A percentile compares a stretch with the other conserved stretches of the same genome.
Evolutionary conservation across 164 flowering plant species (phyloP).

Genomic region (Vitis cinerea): DNA sequence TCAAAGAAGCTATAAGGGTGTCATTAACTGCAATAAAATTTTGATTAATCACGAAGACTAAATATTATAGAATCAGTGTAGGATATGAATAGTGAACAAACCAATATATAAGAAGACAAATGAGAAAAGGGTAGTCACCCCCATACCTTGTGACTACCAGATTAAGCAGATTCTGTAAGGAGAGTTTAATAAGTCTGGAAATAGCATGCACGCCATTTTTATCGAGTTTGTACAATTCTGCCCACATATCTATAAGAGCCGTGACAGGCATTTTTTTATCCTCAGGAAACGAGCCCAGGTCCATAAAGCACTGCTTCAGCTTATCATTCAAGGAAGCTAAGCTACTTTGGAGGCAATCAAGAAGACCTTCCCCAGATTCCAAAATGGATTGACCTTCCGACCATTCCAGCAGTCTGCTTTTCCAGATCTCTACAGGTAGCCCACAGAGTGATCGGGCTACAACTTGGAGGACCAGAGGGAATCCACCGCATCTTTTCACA

Average conservation of each 20-base stretch:
- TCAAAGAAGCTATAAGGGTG: too few species aligned
- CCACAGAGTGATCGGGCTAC: constrained; percentile 32
- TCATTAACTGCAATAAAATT: too few species aligned
- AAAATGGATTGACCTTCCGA: constrained; percentile 24
- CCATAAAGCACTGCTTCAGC: constrained; percentile 39
- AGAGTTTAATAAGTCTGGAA: constrained; percentile 23
- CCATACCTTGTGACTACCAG: constrained; percentile 22
- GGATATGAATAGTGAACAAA: too few species aligned
- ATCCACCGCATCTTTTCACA: constrained; percentile 32
- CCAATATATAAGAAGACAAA: too few species aligned
- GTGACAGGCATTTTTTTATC: constrained; percentile 44
- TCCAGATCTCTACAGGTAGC: constrained; percentile 25
- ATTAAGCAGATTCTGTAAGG: constrained; percentile 19
- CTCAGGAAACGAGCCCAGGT: constrained; percentile 57
- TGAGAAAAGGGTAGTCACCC: not conserved
- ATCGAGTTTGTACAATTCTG: constrained; percentile 29
- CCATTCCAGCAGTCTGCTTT: constrained; percentile 6
- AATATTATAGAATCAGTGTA: too few species aligned
- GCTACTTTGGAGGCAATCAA: constrained; percentile 29
- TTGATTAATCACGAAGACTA: too few species aligned
- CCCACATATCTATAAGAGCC: constrained; percentile 56
- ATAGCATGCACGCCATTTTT: constrained; percentile 26
- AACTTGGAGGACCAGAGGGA: constrained; percentile 38
- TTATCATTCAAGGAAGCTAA: constrained; percentile 25
- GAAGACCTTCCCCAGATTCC: constrained; percentile 17